Conservation (phyloP, 495 filamentous ascomycete species). For the Immersiella caudata region DNA sequence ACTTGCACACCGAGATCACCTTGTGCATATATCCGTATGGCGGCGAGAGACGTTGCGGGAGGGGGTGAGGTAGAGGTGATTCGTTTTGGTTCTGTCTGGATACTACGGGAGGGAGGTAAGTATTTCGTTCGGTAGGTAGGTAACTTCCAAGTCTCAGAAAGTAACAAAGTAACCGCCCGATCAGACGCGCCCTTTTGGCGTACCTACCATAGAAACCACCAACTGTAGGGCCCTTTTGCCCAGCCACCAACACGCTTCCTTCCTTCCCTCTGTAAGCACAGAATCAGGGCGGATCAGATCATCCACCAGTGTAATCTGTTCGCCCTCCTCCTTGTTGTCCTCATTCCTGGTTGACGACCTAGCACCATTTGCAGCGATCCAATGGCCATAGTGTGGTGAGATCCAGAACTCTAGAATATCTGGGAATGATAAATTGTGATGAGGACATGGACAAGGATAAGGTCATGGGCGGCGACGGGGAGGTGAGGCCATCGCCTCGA, state of each 20-base stretch:
- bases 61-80: too few relatives aligned
- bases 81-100: too few relatives aligned
- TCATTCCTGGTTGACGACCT: too few relatives aligned
- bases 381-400: neutral
- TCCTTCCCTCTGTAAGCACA: neutral
- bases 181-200: too few relatives aligned
- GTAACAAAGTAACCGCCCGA: too few relatives aligned
- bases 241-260: too few relatives aligned
- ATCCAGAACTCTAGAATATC: neutral
- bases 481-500: neutral
- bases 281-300: neutral
- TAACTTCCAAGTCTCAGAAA: neutral
- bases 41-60: neutral
- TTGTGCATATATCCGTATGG: conserved; percentile 8
- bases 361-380: neutral
- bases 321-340: too few relatives aligned
- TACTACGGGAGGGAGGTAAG: too few relatives aligned
- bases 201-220: too few relatives aligned
- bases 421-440: neutral
- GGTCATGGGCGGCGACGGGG: neutral
- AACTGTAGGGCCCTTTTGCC: too few relatives aligned
- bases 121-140: neutral
- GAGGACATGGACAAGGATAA: neutral
- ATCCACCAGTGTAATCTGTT: neutral
- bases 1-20: conserved; percentile 8